Percentiles rank a stretch among this genome's conserved stretches.
These are phyloP conservation scores for Verticillium klebahnii DNA, from an alignment of 2,329 filamentous ascomycete genomes.

Conservation along the genomic window DNA sequence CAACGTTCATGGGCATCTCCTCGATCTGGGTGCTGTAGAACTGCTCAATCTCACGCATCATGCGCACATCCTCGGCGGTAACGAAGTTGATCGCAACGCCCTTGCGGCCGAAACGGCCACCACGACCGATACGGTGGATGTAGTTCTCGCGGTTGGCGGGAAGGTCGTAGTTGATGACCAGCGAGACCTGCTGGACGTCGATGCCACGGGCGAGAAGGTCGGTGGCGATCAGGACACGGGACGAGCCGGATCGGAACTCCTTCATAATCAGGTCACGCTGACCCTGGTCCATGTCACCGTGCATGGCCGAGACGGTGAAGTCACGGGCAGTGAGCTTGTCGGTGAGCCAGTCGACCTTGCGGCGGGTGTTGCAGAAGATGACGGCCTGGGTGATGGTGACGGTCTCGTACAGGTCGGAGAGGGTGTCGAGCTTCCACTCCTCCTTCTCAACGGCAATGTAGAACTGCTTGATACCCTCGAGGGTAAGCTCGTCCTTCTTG, in stretches of 20 bases:
- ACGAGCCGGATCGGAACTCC: slow-evolving; percentile 98
- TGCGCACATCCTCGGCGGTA: slow-evolving; percentile 96
- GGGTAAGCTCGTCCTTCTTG: slow-evolving; percentile 99
- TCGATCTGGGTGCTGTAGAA: slow-evolving; percentile 99
- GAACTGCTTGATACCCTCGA: slow-evolving; percentile 99
- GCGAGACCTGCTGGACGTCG: slow-evolving; percentile 98
- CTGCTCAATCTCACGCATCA: slow-evolving; percentile 99
- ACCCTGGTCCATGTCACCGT: slow-evolving; percentile 97
- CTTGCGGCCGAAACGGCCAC: slow-evolving; percentile 99
- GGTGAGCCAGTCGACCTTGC: slow-evolving; percentile 99
- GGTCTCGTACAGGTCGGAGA: slow-evolving; percentile 98
- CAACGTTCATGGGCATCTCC: slow-evolving; percentile 98
- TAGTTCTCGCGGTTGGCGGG: slow-evolving; percentile 99
- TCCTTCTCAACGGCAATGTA: slow-evolving; percentile 99
- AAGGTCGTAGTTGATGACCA: slow-evolving; percentile 99
- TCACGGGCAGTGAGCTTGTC: slow-evolving; percentile 98
- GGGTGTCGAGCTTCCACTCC: slow-evolving; percentile 99
- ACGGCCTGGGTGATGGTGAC: slow-evolving; percentile 99
- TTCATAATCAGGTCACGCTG: slow-evolving; percentile 99
- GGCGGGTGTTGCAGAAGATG: slow-evolving; percentile 99
- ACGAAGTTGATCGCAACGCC: slow-evolving; percentile 99
- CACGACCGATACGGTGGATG: slow-evolving; percentile 99
- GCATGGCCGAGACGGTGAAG: slow-evolving; percentile 99
- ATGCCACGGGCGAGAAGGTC: slow-evolving; percentile 98
- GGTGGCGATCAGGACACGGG: slow-evolving; percentile 96